Base-by-base conservation (phyloP, 1,284 basidiomycete species). In the Crepidotus sp. region DNA sequence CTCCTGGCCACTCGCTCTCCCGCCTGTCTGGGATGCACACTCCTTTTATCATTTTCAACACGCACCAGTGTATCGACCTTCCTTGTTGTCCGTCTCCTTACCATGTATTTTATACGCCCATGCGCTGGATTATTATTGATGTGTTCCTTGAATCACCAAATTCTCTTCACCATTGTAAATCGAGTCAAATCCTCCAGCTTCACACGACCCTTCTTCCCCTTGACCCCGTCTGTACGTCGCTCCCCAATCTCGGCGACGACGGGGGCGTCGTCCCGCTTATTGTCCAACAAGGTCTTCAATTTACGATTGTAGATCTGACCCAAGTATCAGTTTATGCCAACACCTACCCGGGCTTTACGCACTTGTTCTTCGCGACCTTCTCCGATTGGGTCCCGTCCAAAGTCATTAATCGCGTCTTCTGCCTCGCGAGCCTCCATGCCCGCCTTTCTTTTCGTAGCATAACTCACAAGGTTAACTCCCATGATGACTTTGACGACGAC, bases 131-230 rank as follows among this genome's bases (percentile, higher is more conserved):
- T 30, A 40, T 31, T n/a, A 27, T 25, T 3, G 6, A 29, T 17
- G 21, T 15, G 34, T 21, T 17, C 15, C 19, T 8, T 4, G 10
- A n/a, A 25, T 53, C 59, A 93, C 88, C 88, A 93, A 42, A 94
- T 93, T 34, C 87, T 74, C 59, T 94, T 94, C 29, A 93, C 84
- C 91, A 95, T 95, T 17, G 90, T 93, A 69, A 86, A 95, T 46
- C 91, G 65, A 29, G 88, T 93, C 46, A 94, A 72, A 55, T 94
- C 89, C 59, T 94, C 89, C 47, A 95, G 62, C 45, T 77, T 75
- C 49, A 85, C 73, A 49, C 80, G 75, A 51, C 76, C 79, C 56
- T 70, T 80, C 63, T 77, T 76, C 26, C 71, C 69, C 22, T 59
- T 57, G 3, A 56, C 65, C 27, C 60, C 64, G 15, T 57, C 65